Conservation (phyloP, 176 grass and related monocot species). For the Musa itinerans region DNA sequence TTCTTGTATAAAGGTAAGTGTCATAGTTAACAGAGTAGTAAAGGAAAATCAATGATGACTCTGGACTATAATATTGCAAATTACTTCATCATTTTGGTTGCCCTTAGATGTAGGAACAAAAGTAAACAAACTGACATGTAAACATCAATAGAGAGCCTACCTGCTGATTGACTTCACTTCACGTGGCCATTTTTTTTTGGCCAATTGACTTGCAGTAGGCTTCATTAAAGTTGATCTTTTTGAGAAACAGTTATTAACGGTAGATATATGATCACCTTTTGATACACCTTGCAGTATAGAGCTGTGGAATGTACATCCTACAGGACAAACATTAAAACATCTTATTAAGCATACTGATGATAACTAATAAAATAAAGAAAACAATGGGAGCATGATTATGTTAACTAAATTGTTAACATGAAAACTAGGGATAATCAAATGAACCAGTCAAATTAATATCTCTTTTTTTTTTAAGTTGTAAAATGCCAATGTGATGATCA, state of each 20-base stretch:
- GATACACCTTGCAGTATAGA: not conserved
- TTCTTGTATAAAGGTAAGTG: no score
- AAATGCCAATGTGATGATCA: not conserved
- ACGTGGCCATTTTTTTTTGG: conserved; percentile 42
- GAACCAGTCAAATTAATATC: not conserved
- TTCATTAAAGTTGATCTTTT: conserved; percentile 83
- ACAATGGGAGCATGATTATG: not conserved
- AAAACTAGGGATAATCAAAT: not conserved
- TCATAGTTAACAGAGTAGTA: not conserved
- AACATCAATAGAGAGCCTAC: conserved; percentile 25
- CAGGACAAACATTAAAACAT: not conserved
- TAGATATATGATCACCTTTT: not conserved
- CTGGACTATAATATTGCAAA: no score
- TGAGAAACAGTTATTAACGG: conserved; percentile 3
- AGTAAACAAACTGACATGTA: not conserved
- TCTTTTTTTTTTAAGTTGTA: no score
- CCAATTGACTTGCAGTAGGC: conserved; percentile 79
- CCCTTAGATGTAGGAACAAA: not conserved
- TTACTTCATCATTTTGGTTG: not conserved
- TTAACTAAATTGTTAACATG: not conserved
- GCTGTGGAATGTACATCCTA: not conserved
- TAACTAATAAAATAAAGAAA: not conserved
- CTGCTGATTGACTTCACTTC: conserved; percentile 22
- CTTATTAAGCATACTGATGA: not conserved
- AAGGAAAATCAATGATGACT: not conserved